Percentiles rank a stretch among this genome's conserved stretches.
These are phyloP conservation scores for Cucurbita moschata DNA, from an alignment of 306 rosid species.

Conservation along the genomic window DNA sequence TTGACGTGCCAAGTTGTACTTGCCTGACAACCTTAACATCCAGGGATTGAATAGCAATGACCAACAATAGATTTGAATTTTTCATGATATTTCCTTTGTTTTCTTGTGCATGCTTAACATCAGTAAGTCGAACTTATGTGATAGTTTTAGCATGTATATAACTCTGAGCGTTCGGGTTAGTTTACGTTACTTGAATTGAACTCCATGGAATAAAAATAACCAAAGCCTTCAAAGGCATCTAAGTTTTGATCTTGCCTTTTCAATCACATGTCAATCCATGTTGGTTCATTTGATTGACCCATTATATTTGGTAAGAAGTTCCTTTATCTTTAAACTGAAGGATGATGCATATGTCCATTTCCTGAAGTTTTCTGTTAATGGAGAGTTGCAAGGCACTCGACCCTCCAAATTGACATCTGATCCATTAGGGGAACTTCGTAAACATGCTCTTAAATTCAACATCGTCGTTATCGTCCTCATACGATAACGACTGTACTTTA, in stretches of 20 bases:
- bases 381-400: background rate
- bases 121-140: background rate
- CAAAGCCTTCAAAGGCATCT: background rate
- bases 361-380: background rate
- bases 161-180: background rate
- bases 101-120: background rate
- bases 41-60: too few relatives aligned
- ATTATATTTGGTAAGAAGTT: background rate
- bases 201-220: background rate
- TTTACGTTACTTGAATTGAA: background rate
- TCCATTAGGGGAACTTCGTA: background rate
- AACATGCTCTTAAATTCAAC: too few relatives aligned
- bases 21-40: too few relatives aligned
- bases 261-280: background rate
- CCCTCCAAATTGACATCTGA: background rate
- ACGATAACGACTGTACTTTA: background rate
- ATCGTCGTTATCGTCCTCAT: background rate
- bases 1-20: too few relatives aligned
- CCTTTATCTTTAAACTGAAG: conserved; percentile 3
- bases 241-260: background rate
- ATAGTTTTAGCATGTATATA: background rate
- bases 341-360: background rate
- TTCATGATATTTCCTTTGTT: background rate
- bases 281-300: background rate
- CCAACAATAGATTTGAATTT: too few relatives aligned